Evolutionary conservation across 768 basidiomycete species (phyloP).

Genomic region (Auricularia cornea): DNA sequence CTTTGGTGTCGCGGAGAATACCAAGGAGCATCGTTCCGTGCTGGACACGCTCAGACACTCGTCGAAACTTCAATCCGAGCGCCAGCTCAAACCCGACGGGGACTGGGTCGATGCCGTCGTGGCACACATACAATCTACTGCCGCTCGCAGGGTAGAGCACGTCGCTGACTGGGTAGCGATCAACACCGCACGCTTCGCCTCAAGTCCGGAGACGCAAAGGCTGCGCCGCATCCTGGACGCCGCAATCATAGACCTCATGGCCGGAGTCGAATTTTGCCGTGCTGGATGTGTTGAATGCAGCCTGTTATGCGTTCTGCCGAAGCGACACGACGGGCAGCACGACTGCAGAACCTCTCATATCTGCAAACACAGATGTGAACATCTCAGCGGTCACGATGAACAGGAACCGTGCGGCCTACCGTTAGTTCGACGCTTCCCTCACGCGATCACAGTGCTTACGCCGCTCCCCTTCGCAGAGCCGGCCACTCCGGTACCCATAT

Average conservation of each 20-base stretch:
- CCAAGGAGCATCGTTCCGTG: constrained; percentile 15
- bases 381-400: constrained; percentile 26
- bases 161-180: constrained; percentile 44
- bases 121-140: constrained; percentile 30
- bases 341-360: constrained; percentile 43
- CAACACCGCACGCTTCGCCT: constrained; percentile 42
- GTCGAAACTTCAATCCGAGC: constrained; percentile 22
- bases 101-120: constrained; percentile 35
- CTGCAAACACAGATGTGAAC: constrained; percentile 39
- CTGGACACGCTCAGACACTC: constrained; percentile 21
- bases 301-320: constrained; percentile 38
- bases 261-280: constrained; percentile 41
- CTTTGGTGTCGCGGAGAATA: constrained; percentile 7
- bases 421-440: constrained; percentile 25
- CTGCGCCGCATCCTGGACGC: constrained; percentile 37
- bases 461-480: constrained; percentile 30
- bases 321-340: constrained; percentile 40
- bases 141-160: constrained; percentile 36
- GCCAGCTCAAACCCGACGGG: constrained; percentile 30
- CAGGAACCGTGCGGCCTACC: constrained; percentile 35
- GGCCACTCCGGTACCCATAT: constrained; percentile 50
- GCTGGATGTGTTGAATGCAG: constrained; percentile 40
- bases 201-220: constrained; percentile 28
- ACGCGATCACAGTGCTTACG: not conserved
- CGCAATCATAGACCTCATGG: constrained; percentile 36